These are phyloP conservation scores for Coemansia sp. DNA, from an alignment of 192 early-diverging fungal species.

Conservation along the genomic window DNA sequence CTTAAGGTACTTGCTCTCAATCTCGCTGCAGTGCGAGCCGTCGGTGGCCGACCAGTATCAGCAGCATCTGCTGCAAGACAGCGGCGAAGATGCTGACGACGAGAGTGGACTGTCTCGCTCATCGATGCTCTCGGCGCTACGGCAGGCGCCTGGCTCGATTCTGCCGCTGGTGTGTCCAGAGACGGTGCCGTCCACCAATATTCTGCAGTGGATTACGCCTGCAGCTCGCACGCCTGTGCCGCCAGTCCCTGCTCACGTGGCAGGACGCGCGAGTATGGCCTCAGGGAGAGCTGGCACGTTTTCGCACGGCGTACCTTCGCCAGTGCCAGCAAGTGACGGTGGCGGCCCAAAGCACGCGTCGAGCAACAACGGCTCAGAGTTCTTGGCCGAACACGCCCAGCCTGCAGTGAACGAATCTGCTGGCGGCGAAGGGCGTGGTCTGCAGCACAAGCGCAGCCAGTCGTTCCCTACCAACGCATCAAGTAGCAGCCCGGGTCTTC, in stretches of 20 bases:
- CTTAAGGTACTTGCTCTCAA: constrained; percentile 39
- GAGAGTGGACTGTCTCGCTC: constrained; percentile 13
- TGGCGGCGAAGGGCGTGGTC: constrained; percentile 10
- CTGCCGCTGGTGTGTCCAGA: constrained; percentile 56
- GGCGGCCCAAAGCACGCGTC: not conserved
- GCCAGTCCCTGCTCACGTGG: constrained; percentile 11
- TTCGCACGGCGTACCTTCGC: constrained; percentile 20
- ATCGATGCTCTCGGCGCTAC: constrained; percentile 23
- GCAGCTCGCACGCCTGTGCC: constrained; percentile 31
- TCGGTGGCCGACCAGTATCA: constrained; percentile 48
- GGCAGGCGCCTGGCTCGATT: constrained; percentile 52
- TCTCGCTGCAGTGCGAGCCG: constrained; percentile 54
- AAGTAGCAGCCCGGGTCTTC: constrained; percentile 2
- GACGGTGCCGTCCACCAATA: constrained; percentile 51
- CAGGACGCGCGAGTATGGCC: constrained; percentile 10
- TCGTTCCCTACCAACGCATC: constrained; percentile 37
- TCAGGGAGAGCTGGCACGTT: constrained; percentile 46
- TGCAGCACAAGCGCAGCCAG: constrained; percentile 50
- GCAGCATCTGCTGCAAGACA: constrained; percentile 26
- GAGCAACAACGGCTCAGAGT: not conserved
- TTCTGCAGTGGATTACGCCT: constrained; percentile 54
- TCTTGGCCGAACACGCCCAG: not conserved
- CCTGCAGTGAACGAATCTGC: not conserved
- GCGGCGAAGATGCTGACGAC: constrained; percentile 14
- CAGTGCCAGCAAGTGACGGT: not conserved